A percentile compares a stretch with the other conserved stretches of the same genome.
Conservation (phyloP, 257 asterid genomes). For the Nicotiana noctiflora region DNA sequence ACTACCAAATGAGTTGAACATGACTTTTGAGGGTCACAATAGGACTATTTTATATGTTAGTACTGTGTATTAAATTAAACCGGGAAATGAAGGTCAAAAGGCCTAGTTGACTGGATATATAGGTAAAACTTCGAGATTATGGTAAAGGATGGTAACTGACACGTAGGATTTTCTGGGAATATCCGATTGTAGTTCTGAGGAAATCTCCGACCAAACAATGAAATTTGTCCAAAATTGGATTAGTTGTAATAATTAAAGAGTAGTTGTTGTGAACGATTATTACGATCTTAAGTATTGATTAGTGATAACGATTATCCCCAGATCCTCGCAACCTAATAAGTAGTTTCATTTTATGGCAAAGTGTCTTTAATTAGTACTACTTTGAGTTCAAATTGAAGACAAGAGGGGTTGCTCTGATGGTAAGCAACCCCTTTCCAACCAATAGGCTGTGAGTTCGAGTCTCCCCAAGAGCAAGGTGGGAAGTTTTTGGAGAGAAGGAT, state of each 20-base stretch:
- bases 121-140: slow-evolving; percentile 15
- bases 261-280: neutral
- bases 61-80: neutral
- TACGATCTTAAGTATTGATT: neutral
- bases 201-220: slow-evolving; percentile 27
- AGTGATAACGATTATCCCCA: slow-evolving; percentile 7
- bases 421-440: too few species aligned
- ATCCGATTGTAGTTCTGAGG: slow-evolving; percentile 29
- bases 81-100: slow-evolving; percentile 26
- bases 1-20: neutral
- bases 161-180: slow-evolving; percentile 49
- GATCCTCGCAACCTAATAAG: neutral
- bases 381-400: neutral
- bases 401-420: too few species aligned
- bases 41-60: neutral
- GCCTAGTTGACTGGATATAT: slow-evolving; percentile 17
- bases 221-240: slow-evolving; percentile 8
- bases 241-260: neutral
- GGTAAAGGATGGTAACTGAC: slow-evolving; percentile 39
- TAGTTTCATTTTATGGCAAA: neutral
- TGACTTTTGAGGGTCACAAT: neutral
- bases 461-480: too few species aligned
- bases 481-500: too few species aligned
- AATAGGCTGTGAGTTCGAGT: too few species aligned
- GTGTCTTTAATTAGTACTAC: neutral